Evolutionary conservation across 2,329 filamentous ascomycete species (phyloP).

Genomic region (Colletotrichum eremochloae): DNA sequence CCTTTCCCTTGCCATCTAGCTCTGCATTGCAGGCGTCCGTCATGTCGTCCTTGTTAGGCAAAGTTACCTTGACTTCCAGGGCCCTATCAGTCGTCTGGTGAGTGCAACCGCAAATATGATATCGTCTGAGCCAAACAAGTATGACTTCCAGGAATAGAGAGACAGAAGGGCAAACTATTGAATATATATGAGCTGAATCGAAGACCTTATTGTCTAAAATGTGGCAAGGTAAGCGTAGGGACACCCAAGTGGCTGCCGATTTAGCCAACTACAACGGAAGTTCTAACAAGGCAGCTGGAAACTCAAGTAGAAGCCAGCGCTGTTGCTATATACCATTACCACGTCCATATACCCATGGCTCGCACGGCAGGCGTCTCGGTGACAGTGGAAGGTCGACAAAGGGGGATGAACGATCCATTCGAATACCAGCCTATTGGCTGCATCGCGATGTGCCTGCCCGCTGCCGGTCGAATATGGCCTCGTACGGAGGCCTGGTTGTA

Average conservation of each 20-base stretch:
- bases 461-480: slow-evolving; percentile 53
- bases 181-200: neutral
- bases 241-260: neutral
- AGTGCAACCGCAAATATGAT: slow-evolving; percentile 2
- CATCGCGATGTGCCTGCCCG: slow-evolving; percentile 48
- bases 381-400: slow-evolving; percentile 13
- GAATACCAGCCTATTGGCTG: slow-evolving; percentile 37
- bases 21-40: slow-evolving; percentile 4
- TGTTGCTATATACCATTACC: slow-evolving; percentile 29
- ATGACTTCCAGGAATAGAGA: neutral
- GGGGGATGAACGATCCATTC: slow-evolving; percentile 1
- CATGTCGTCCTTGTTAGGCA: slow-evolving; percentile 1
- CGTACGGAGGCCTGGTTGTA: slow-evolving; percentile 48
- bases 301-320: neutral
- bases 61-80: neutral
- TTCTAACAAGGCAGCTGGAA: neutral
- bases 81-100: neutral
- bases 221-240: neutral
- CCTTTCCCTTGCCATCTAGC: slow-evolving; percentile 7
- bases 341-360: neutral
- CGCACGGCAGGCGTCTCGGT: slow-evolving; percentile 5
- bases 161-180: neutral
- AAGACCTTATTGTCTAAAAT: neutral
- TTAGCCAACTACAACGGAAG: neutral
- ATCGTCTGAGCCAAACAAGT: neutral